Evolutionary conservation across 2,329 filamentous ascomycete species (phyloP), one percentile per base, ranked within the genome.

Genomic region (Colletotrichum australisinense): DNA sequence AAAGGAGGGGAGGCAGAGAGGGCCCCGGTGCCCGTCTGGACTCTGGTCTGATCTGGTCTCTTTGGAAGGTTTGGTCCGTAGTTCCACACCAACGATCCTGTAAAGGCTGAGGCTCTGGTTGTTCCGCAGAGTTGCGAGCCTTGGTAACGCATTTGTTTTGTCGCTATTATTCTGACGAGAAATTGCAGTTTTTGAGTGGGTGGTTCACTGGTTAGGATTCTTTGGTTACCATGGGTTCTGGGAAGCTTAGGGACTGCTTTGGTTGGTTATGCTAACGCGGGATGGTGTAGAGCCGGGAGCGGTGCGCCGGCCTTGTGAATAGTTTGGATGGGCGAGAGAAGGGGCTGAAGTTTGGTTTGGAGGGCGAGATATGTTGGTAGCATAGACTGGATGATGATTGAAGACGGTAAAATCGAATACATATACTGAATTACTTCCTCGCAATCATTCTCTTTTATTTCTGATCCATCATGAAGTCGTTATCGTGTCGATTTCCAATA

Each of bases 181-280:
- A 53, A 38, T 35, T 46, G 32, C 5, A 63, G 24, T 35, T n/a
- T 19, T 32, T 14, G n/a, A 3, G 11, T 3, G 46, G 11, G 42
- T 32, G n/a, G 59, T 4, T 14, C 32, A 8, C 16, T n/a, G 38
- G 12, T 63, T 35, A 6, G 46, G 49, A 16, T 53, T 32, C n/a
- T 14, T 38, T 42, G 60, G 60, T 26, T 63, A 53, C 60, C 60
- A 42, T 63, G 60, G 60, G 46, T 24, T 46, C 22, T 12, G n/a
- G n/a, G 28, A 53, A 9, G 42, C n/a, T 35, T 26, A 38, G n/a
- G 8, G 12, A 22, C n/a, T 26, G 46, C 19, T 26, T 53, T 49
- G 7, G 12, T 53, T 16, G 46, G 22, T 35, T 22, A 22, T 63
- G 28, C 60, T 53, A 16, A 24, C 19, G 35, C 38, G 24, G 59